Conservation (phyloP, 768 basidiomycete genomes). For the Russula foetens region DNA sequence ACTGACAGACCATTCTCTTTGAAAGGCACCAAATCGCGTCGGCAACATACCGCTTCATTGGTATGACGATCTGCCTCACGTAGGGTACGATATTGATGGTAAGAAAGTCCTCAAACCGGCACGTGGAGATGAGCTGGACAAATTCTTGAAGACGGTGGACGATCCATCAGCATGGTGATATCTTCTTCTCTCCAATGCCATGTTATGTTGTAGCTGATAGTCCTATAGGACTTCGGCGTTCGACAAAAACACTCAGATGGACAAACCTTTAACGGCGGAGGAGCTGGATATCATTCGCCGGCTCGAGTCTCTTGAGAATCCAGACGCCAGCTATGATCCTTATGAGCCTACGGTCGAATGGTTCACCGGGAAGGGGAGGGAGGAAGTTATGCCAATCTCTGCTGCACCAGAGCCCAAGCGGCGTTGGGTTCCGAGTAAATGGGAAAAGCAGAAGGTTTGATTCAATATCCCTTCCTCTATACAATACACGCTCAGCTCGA, state of each 20-base stretch:
- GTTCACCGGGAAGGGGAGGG: slow-evolving; percentile 95
- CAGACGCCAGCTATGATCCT: slow-evolving; percentile 83
- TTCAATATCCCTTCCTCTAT: background rate
- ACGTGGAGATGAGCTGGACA: slow-evolving; percentile 93
- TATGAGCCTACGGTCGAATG: slow-evolving; percentile 93
- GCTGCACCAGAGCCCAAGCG: slow-evolving; percentile 92
- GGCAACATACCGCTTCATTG: slow-evolving; percentile 96
- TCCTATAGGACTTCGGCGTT: slow-evolving; percentile 76
- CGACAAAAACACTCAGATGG: slow-evolving; percentile 78
- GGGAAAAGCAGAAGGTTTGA: slow-evolving; percentile 96
- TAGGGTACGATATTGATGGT: slow-evolving; percentile 94
- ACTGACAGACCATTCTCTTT: slow-evolving; percentile 14
- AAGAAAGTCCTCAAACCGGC: slow-evolving; percentile 92
- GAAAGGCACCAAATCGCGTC: slow-evolving; percentile 88
- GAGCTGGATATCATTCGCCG: slow-evolving; percentile 93
- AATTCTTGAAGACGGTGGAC: slow-evolving; percentile 89
- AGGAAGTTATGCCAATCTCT: slow-evolving; percentile 89
- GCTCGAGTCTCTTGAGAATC: slow-evolving; percentile 85
- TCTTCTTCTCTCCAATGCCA: background rate
- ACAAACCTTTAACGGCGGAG: slow-evolving; percentile 79
- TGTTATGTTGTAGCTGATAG: background rate
- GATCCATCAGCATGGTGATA: slow-evolving; percentile 82
- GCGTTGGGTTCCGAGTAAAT: slow-evolving; percentile 95
- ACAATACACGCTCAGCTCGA: background rate
- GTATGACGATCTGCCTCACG: slow-evolving; percentile 99